A percentile compares a stretch with the other conserved stretches of the same genome.
Evolutionary conservation across 2,329 filamentous ascomycete genomes (phyloP).

Genomic region (Fusarium redolens): DNA sequence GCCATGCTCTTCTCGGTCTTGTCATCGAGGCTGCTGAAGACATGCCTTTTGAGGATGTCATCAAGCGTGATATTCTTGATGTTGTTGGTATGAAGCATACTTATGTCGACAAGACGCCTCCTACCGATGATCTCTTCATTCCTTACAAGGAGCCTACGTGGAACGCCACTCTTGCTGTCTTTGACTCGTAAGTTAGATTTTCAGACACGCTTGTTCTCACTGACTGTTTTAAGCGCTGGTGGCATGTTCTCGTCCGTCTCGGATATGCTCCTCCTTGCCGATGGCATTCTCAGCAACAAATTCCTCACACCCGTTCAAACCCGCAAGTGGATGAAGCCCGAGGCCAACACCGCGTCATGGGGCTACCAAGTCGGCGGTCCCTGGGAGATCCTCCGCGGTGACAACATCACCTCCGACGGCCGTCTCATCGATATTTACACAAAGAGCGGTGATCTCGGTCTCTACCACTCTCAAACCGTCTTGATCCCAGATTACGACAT

Average conservation of each 20-base stretch:
- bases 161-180: slow-evolving; percentile 50
- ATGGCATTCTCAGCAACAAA: slow-evolving; percentile 56
- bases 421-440: slow-evolving; percentile 59
- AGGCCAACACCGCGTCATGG: slow-evolving; percentile 51
- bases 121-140: slow-evolving; percentile 50
- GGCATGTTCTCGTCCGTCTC: slow-evolving; percentile 55
- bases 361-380: slow-evolving; percentile 56
- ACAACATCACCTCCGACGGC: slow-evolving; percentile 52
- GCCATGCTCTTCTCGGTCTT: slow-evolving; percentile 57
- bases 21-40: slow-evolving; percentile 58
- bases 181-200: slow-evolving; percentile 47
- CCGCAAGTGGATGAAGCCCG: slow-evolving; percentile 59
- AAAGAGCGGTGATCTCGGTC: slow-evolving; percentile 57
- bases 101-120: slow-evolving; percentile 49
- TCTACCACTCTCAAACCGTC: slow-evolving; percentile 54
- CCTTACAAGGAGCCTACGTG: slow-evolving; percentile 49
- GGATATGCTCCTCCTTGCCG: slow-evolving; percentile 56
- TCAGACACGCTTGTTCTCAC: no score
- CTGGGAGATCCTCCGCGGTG: slow-evolving; percentile 59
- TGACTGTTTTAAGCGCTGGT: slow-evolving; percentile 46
- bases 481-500: slow-evolving; percentile 61
- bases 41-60: slow-evolving; percentile 53
- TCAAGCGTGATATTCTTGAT: slow-evolving; percentile 55
- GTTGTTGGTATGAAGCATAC: slow-evolving; percentile 57
- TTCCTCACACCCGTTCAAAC: slow-evolving; percentile 55